These are phyloP conservation scores for Claviceps sorghi DNA, from an alignment of 2,329 filamentous ascomycete genomes.

Conservation along the genomic window DNA sequence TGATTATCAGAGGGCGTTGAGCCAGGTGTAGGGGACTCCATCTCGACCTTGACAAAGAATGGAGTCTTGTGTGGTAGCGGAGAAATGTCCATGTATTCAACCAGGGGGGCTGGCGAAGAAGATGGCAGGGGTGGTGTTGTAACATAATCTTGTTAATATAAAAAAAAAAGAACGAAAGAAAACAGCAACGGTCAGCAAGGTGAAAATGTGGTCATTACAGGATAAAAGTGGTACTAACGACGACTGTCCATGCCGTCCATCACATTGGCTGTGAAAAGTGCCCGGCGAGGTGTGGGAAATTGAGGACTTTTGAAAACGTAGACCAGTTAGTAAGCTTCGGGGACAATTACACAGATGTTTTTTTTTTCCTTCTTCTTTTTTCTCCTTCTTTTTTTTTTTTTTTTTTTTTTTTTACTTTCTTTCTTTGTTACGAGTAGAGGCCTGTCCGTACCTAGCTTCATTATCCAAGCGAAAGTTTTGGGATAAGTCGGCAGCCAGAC, in stretches of 20 bases:
- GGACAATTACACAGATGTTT: background rate
- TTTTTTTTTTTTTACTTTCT: background rate
- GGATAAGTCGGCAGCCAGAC: slow-evolving; percentile 82
- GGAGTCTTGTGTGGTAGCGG: slow-evolving; percentile 77
- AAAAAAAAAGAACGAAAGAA: slow-evolving; percentile 5
- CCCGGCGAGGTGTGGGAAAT: slow-evolving; percentile 27
- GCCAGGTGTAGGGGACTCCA: slow-evolving; percentile 59
- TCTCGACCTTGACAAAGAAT: slow-evolving; percentile 48
- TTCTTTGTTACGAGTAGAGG: background rate
- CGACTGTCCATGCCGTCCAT: slow-evolving; percentile 21
- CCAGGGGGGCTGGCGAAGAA: slow-evolving; percentile 60
- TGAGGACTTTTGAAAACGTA: slow-evolving; percentile 18
- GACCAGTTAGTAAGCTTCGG: slow-evolving; percentile 1
- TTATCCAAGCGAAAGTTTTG: slow-evolving; percentile 93
- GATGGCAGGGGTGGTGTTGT: slow-evolving; percentile 73
- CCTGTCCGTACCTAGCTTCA: slow-evolving; percentile 53
- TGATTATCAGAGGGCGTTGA: slow-evolving; percentile 25
- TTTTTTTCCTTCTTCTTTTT: background rate
- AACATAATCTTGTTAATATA: slow-evolving; percentile 41
- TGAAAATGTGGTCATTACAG: background rate
- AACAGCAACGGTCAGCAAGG: background rate
- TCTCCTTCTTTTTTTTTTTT: background rate
- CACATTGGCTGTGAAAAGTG: slow-evolving; percentile 26
- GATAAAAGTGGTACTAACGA: slow-evolving; percentile 11
- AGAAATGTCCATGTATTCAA: slow-evolving; percentile 85